These are phyloP conservation scores for Fusarium newnesense DNA, from an alignment of 2,329 filamentous ascomycete genomes.

Conservation along the genomic window DNA sequence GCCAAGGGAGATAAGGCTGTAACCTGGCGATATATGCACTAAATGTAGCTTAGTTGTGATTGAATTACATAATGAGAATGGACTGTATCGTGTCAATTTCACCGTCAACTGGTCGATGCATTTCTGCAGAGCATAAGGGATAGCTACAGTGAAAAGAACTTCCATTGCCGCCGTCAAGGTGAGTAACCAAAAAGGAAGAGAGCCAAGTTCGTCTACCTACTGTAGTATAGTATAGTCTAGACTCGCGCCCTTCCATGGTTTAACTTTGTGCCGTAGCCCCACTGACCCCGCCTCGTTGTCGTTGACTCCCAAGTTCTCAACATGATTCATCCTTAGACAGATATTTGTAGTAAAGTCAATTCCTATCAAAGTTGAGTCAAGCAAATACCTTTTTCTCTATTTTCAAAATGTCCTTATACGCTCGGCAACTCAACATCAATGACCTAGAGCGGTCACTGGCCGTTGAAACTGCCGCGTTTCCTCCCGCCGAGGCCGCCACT, in stretches of 20 bases:
- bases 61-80: background rate
- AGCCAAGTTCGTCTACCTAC: too few relatives aligned
- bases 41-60: background rate
- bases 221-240: too few relatives aligned
- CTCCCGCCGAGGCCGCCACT: slow-evolving; percentile 44
- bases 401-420: slow-evolving; percentile 37
- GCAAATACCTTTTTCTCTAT: fast-evolving
- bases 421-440: slow-evolving; percentile 34
- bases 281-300: slow-evolving; percentile 3
- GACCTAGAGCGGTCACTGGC: slow-evolving; percentile 40
- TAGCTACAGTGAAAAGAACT: too few relatives aligned
- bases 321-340: background rate
- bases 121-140: background rate
- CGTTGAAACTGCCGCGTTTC: slow-evolving; percentile 46
- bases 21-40: slow-evolving; percentile 71
- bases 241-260: slow-evolving; percentile 1
- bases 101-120: background rate
- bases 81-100: background rate
- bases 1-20: slow-evolving; percentile 69
- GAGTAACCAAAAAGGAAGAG: too few relatives aligned
- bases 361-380: background rate
- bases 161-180: too few relatives aligned
- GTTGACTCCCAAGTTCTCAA: background rate
- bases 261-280: background rate
- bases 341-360: background rate